These are phyloP conservation scores for Mycosphaerelloides madeirae DNA, from an alignment of 2,329 filamentous ascomycete species.

Conservation along the genomic window DNA sequence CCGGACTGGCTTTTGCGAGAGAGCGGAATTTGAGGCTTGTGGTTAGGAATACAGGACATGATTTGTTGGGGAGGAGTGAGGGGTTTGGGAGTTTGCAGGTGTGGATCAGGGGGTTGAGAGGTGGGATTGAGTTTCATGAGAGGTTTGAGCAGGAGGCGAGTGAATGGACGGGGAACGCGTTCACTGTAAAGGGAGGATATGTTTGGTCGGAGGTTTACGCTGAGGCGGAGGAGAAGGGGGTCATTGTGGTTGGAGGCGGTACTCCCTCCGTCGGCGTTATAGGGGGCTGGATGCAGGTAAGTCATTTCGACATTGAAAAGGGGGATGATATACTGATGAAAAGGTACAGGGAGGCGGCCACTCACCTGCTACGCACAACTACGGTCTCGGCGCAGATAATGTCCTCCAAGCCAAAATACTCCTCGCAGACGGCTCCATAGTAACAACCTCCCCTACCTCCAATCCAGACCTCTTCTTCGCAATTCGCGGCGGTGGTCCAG, in stretches of 20 bases:
- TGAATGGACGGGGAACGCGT: constrained; percentile 30
- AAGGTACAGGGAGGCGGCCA: constrained; percentile 27
- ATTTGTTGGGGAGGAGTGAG: constrained; percentile 32
- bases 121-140: constrained; percentile 28
- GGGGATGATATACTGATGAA: too few relatives aligned
- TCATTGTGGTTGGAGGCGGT: constrained; percentile 22
- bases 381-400: constrained; percentile 25
- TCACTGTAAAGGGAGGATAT: constrained; percentile 31
- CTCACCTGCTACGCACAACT: constrained; percentile 17
- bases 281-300: constrained; percentile 29
- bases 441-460: constrained; percentile 32
- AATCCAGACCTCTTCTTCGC: constrained; percentile 51
- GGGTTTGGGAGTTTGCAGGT: constrained; percentile 7
- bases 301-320: too few relatives aligned
- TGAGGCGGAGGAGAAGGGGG: constrained; percentile 23
- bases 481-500: constrained; percentile 49
- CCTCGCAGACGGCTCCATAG: constrained; percentile 20
- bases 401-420: constrained; percentile 20
- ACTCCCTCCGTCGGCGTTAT: constrained; percentile 20
- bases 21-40: constrained; percentile 30
- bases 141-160: constrained; percentile 16
- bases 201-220: constrained; percentile 32
- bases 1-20: not conserved
- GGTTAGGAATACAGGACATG: constrained; percentile 52
- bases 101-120: constrained; percentile 22